Percentiles rank a stretch among this genome's conserved stretches.
phyloP scores from a whole-genome alignment of 805 yeast species.

The Schwanniomyces yamadae region DNA sequence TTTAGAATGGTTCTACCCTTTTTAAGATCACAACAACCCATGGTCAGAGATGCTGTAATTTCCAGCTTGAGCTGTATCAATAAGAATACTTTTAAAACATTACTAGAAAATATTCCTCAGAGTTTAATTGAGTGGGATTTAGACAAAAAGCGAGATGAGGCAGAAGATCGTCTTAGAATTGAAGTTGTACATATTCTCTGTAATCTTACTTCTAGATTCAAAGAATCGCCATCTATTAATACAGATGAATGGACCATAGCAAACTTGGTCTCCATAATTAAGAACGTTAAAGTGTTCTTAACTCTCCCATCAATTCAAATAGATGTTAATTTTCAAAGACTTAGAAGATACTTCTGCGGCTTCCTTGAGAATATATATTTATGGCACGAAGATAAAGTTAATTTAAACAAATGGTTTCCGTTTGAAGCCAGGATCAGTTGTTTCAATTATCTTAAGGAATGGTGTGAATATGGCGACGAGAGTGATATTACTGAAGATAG shows the following conservation, averaged over 20 bases:
- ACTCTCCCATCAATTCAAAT: constrained; percentile 57
- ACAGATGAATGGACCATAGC: constrained; percentile 68
- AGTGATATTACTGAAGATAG: constrained; percentile 62
- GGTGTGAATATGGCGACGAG: constrained; percentile 90
- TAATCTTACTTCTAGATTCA: constrained; percentile 64
- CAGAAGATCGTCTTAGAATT: constrained; percentile 54
- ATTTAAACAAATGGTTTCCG: constrained; percentile 60
- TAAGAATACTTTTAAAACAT: constrained; percentile 80
- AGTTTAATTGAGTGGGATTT: constrained; percentile 50
- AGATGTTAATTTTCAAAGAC: constrained; percentile 68
- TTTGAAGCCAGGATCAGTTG: constrained; percentile 83
- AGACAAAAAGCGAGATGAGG: constrained; percentile 29
- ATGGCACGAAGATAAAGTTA: constrained; percentile 47
- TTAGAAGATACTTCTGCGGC: constrained; percentile 82
- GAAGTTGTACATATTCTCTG: constrained; percentile 77
- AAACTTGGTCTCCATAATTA: constrained; percentile 60
- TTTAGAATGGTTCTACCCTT: constrained; percentile 86
- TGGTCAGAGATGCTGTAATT: constrained; percentile 83
- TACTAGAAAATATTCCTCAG: constrained; percentile 72
- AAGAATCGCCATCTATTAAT: constrained; percentile 46
- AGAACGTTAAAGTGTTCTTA: constrained; percentile 59
- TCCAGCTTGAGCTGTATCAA: constrained; percentile 86
- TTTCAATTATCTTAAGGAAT: constrained; percentile 79
- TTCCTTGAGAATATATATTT: constrained; percentile 71
- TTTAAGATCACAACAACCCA: constrained; percentile 63